Percentiles rank a stretch among this genome's conserved stretches.
Evolutionary conservation across 805 yeast species (phyloP).

Genomic region (Candida ascalaphidarum): DNA sequence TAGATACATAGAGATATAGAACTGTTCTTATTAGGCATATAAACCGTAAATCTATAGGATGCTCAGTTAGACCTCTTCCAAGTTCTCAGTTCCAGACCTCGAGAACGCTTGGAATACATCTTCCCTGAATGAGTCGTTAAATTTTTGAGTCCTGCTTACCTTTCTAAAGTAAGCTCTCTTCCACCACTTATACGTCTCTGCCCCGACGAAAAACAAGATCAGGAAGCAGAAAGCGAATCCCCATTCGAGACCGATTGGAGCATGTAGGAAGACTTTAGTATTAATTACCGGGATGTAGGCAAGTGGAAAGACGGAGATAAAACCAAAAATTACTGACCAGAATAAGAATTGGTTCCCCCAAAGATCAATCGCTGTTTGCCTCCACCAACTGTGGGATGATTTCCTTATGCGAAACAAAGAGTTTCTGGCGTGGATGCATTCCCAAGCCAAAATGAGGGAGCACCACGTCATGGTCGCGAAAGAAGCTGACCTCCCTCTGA

Average conservation of each 20-base stretch:
- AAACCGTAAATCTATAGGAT: too few relatives aligned
- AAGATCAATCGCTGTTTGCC: slow-evolving; percentile 53
- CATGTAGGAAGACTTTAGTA: slow-evolving; percentile 64
- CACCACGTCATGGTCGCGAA: slow-evolving; percentile 86
- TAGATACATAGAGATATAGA: too few relatives aligned
- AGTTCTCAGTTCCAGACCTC: too few relatives aligned
- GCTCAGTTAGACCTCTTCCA: too few relatives aligned
- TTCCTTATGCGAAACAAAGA: slow-evolving; percentile 69
- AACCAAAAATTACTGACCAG: slow-evolving; percentile 72
- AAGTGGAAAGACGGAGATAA: slow-evolving; percentile 68
- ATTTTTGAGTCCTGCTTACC: too few relatives aligned
- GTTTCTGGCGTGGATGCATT: slow-evolving; percentile 62
- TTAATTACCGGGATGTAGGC: slow-evolving; percentile 87
- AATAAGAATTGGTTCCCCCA: slow-evolving; percentile 72
- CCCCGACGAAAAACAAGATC: slow-evolving; percentile 45
- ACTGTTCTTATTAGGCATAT: too few relatives aligned
- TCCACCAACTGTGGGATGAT: slow-evolving; percentile 46
- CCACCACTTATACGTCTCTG: slow-evolving; percentile 59
- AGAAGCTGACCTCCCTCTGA: slow-evolving; percentile 66
- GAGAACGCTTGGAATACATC: too few relatives aligned
- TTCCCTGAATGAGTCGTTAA: too few relatives aligned
- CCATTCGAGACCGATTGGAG: slow-evolving; percentile 72
- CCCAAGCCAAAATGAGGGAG: slow-evolving; percentile 77
- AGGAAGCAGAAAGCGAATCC: slow-evolving; percentile 60
- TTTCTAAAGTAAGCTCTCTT: too few relatives aligned